Percentiles rank a stretch among this genome's conserved stretches.
Conservation (phyloP, 2,329 filamentous ascomycete species). For the Pseudogymnoascus sp. region DNA sequence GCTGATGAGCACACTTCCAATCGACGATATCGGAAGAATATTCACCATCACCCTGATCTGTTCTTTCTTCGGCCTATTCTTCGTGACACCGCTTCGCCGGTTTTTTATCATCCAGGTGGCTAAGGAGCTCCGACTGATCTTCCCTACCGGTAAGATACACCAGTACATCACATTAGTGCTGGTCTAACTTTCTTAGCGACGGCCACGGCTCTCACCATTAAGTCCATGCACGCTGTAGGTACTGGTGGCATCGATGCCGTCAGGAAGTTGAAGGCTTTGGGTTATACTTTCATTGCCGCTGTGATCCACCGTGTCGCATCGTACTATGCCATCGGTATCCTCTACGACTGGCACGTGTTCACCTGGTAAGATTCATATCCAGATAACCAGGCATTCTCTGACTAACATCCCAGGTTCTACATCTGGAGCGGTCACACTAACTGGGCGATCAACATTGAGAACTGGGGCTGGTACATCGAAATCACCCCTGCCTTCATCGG, state of each 20-base stretch:
- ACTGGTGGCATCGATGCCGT: conserved; percentile 44
- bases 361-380: conserved; percentile 28
- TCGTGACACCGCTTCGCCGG: conserved; percentile 54
- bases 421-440: conserved; percentile 46
- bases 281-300: conserved; percentile 41
- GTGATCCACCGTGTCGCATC: conserved; percentile 46
- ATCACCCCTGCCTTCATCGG: conserved; percentile 54
- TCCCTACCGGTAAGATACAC: conserved; percentile 37
- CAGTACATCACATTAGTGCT: not conserved
- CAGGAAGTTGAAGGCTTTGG: conserved; percentile 48
- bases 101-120: conserved; percentile 62
- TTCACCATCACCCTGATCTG: conserved; percentile 53
- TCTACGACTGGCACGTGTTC: conserved; percentile 51
- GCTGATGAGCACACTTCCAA: conserved; percentile 38
- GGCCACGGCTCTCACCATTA: conserved; percentile 53
- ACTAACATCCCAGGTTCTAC: conserved; percentile 36
- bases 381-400: conserved; percentile 14
- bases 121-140: conserved; percentile 50
- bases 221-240: conserved; percentile 51
- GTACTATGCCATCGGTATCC: conserved; percentile 50
- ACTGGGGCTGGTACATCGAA: conserved; percentile 54
- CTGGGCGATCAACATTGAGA: conserved; percentile 44
- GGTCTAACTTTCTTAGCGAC: conserved; percentile 31
- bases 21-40: conserved; percentile 48
- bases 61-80: conserved; percentile 57